A percentile compares a stretch with the other conserved stretches of the same genome.
phyloP scores from a whole-genome alignment of 768 basidiomycete species.

The Boletus sp. region DNA sequence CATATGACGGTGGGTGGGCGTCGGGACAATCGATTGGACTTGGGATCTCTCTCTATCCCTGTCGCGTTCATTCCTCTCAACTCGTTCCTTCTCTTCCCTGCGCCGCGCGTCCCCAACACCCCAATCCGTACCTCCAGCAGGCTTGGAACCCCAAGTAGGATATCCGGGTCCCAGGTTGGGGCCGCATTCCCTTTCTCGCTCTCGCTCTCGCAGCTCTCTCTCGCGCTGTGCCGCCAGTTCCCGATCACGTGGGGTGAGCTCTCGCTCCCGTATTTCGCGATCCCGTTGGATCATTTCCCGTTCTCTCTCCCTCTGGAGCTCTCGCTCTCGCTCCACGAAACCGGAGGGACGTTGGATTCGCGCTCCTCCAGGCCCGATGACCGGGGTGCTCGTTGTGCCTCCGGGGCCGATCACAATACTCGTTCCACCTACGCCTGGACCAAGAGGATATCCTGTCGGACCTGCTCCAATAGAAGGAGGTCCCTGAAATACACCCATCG shows the following conservation, averaged over 20 bases:
- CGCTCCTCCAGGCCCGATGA: constrained; percentile 15
- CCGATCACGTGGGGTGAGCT: constrained; percentile 21
- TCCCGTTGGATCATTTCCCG: constrained; percentile 30
- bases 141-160: constrained; percentile 34
- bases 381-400: constrained; percentile 17
- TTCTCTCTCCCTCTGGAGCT: constrained; percentile 23
- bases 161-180: constrained; percentile 15
- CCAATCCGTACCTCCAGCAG: constrained; percentile 29
- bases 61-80: constrained; percentile 24
- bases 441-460: constrained; percentile 18
- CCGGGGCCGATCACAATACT: constrained; percentile 28
- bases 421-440: constrained; percentile 17
- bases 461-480: constrained; percentile 21
- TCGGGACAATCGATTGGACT: constrained; percentile 20
- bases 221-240: constrained; percentile 22
- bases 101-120: constrained; percentile 33
- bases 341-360: constrained; percentile 24
- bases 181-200: constrained; percentile 28
- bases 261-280: constrained; percentile 24
- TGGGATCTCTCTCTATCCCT: constrained; percentile 32
- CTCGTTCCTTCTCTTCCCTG: constrained; percentile 34
- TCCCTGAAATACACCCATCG: constrained; percentile 29
- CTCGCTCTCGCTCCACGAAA: constrained; percentile 34
- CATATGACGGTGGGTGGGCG: constrained; percentile 29
- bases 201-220: constrained; percentile 20